Evolutionary conservation across 352 stramenopile species (phyloP).

Genomic region (Phytophthora chlamydospora): DNA sequence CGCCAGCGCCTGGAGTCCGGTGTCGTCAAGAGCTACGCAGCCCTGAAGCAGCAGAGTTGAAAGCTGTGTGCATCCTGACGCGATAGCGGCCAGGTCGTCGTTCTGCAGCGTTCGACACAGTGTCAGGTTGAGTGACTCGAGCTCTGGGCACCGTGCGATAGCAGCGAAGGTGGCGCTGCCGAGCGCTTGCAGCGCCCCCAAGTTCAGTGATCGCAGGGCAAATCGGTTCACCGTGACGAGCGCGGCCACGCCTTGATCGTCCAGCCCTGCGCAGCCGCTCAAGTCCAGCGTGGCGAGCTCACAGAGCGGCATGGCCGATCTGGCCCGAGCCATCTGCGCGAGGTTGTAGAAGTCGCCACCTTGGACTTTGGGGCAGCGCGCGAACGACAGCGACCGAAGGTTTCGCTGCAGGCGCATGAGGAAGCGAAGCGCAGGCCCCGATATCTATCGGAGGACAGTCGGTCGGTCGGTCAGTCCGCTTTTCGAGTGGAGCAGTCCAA

Average conservation of each 20-base stretch:
- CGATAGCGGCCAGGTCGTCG: conserved; percentile 53
- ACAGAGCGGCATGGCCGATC: conserved; percentile 21
- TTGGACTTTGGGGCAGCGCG: conserved; percentile 68
- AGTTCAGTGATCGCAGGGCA: conserved; percentile 57
- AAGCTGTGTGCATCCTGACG: conserved; percentile 46
- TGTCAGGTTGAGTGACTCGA: conserved; percentile 73
- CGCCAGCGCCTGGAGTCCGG: conserved; percentile 49
- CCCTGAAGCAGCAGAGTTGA: conserved; percentile 59
- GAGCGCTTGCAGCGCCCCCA: conserved; percentile 66
- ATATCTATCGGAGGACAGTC: conserved; percentile 48
- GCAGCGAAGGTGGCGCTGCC: conserved; percentile 61
- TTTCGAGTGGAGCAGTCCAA: conserved; percentile 1
- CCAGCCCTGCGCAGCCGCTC: conserved; percentile 55
- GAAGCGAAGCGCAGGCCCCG: conserved; percentile 56
- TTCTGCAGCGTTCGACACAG: conserved; percentile 80
- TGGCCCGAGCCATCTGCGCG: conserved; percentile 8
- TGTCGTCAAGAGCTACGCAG: conserved; percentile 75
- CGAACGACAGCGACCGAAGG: conserved; percentile 58
- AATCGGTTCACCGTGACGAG: conserved; percentile 60
- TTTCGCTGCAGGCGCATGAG: conserved; percentile 62
- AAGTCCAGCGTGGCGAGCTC: conserved; percentile 50
- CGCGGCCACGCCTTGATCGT: conserved; percentile 48
- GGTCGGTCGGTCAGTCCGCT: background rate
- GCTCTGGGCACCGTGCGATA: conserved; percentile 53
- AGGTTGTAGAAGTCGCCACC: conserved; percentile 51